Evolutionary conservation across 495 filamentous ascomycete species (phyloP).

Genomic region (Xylaria nigripes): DNA sequence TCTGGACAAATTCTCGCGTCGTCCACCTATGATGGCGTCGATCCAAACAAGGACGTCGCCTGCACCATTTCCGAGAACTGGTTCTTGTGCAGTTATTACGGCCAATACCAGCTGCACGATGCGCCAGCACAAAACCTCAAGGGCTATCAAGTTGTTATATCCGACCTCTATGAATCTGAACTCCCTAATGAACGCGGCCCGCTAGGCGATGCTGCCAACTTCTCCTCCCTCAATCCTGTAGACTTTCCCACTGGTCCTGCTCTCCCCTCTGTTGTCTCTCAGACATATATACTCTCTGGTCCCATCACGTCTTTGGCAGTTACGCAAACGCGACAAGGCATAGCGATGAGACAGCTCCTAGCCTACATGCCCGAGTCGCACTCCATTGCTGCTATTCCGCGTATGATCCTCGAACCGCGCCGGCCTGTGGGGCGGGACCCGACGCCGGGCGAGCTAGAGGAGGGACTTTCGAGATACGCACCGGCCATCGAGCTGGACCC

Average conservation of each 20-base stretch:
- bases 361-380: conserved; percentile 63
- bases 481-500: conserved; percentile 80
- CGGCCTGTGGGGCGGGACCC: conserved; percentile 81
- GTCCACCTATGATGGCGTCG: conserved; percentile 61
- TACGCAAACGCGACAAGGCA: conserved; percentile 86
- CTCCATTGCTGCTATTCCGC: conserved; percentile 71
- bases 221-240: conserved; percentile 58
- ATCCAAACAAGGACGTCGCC: conserved; percentile 63
- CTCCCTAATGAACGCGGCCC: conserved; percentile 78
- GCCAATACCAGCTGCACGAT: conserved; percentile 44
- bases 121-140: conserved; percentile 50
- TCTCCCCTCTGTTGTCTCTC: conserved; percentile 64
- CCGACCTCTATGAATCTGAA: conserved; percentile 83
- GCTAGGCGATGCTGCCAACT: conserved; percentile 58
- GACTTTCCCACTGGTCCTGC: conserved; percentile 32
- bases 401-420: conserved; percentile 71
- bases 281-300: conserved; percentile 69
- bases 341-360: conserved; percentile 75
- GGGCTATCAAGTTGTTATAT: conserved; percentile 80
- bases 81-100: conserved; percentile 85
- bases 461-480: conserved; percentile 70
- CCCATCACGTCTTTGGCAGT: conserved; percentile 71
- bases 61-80: conserved; percentile 87
- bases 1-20: conserved; percentile 73
- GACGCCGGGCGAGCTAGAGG: conserved; percentile 66